phyloP scores from a whole-genome alignment of 1,284 basidiomycete genomes.

The Tremellales sp. region DNA sequence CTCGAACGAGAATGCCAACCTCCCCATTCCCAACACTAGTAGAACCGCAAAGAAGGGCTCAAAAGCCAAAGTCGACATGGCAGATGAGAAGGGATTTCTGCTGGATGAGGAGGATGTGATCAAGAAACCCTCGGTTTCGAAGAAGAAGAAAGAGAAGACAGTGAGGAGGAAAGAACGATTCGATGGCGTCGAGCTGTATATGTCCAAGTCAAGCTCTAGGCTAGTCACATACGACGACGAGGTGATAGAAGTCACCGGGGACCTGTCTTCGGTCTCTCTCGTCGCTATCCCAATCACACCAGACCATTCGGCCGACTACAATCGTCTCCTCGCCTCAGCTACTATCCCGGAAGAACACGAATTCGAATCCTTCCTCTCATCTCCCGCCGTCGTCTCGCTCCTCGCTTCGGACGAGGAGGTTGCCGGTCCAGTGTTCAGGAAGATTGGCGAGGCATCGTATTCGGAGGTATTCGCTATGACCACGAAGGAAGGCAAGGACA shows the following conservation, averaged over 20 bases:
- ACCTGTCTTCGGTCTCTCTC: too few species aligned
- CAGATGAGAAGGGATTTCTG: too few species aligned
- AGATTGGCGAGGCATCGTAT: constrained; percentile 94
- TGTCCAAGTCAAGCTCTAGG: too few species aligned
- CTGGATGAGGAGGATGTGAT: too few species aligned
- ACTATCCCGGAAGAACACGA: background rate
- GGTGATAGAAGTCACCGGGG: too few species aligned
- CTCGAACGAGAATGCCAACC: constrained; percentile 13
- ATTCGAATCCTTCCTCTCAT: constrained; percentile 10
- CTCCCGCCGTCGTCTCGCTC: constrained; percentile 2
- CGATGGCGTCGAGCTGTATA: too few species aligned
- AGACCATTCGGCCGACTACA: too few species aligned
- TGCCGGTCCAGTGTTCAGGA: constrained; percentile 39
- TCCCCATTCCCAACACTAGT: background rate
- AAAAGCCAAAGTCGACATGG: background rate
- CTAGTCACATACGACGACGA: too few species aligned
- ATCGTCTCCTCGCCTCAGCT: background rate
- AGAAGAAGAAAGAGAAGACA: too few species aligned
- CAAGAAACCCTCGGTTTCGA: too few species aligned
- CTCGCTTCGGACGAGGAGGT: constrained; percentile 43
- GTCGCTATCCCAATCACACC: too few species aligned
- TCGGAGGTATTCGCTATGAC: constrained; percentile 91
- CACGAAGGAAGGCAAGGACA: constrained; percentile 44
- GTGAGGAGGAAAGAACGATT: too few species aligned
- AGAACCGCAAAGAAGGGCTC: background rate